These are phyloP conservation scores for Lecanicillium sp. DNA, from an alignment of 2,329 filamentous ascomycete genomes.

Conservation along the genomic window DNA sequence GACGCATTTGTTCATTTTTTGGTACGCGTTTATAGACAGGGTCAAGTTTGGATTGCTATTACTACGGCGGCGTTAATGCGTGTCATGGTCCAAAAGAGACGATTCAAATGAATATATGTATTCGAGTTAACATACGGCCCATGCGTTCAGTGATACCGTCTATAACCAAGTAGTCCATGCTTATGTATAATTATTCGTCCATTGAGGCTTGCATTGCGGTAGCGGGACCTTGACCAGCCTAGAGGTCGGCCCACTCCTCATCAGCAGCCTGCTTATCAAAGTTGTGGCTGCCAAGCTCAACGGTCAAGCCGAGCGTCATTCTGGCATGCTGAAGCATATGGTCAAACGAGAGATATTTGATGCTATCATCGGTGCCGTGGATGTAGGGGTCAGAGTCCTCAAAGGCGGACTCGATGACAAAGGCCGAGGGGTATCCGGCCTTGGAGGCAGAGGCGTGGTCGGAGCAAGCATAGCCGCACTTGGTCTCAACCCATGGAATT, in stretches of 20 bases:
- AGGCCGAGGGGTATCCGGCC: slow-evolving; percentile 66
- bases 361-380: slow-evolving; percentile 61
- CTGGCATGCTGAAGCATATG: slow-evolving; percentile 89
- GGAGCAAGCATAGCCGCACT: slow-evolving; percentile 80
- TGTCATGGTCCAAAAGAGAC: no score
- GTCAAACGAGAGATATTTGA: slow-evolving; percentile 70
- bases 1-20: no score
- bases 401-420: slow-evolving; percentile 69
- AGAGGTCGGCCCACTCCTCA: slow-evolving; percentile 28
- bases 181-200: background rate
- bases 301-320: slow-evolving; percentile 74
- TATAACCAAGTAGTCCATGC: background rate
- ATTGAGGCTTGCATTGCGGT: background rate
- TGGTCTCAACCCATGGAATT: slow-evolving; percentile 79
- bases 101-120: no score
- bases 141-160: no score
- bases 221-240: slow-evolving; percentile 6
- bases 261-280: slow-evolving; percentile 36
- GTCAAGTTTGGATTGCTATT: no score
- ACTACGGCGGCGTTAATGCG: no score
- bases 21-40: no score
- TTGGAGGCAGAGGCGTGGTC: slow-evolving; percentile 69
- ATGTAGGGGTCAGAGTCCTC: slow-evolving; percentile 60
- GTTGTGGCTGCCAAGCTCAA: slow-evolving; percentile 73
- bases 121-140: no score